A percentile compares a stretch with the other conserved stretches of the same genome.
phyloP scores from a whole-genome alignment of 805 yeast species.

The Teunomyces tritomae region DNA sequence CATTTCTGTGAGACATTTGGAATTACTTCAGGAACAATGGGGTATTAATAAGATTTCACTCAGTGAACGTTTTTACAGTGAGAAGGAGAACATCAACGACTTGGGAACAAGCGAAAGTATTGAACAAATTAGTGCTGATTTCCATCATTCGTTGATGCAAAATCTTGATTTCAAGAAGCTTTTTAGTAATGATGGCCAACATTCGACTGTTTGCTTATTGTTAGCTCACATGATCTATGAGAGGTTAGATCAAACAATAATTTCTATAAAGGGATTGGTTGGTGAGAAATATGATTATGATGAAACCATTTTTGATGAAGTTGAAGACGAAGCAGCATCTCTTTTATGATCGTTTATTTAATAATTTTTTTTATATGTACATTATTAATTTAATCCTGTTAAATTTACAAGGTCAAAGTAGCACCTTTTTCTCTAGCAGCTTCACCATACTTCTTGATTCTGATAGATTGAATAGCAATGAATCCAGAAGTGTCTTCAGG shows the following conservation, averaged over 20 bases:
- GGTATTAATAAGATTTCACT: constrained; percentile 14
- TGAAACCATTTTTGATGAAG: constrained; percentile 8
- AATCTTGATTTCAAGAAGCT: constrained; percentile 25
- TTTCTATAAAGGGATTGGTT: constrained; percentile 29
- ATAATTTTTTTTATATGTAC: constrained; percentile 5
- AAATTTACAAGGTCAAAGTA: constrained; percentile 41
- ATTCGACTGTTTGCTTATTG: constrained; percentile 24
- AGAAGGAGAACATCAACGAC: constrained; percentile 1
- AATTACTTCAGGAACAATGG: constrained; percentile 26
- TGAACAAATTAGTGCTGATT: neutral
- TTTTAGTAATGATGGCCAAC: constrained; percentile 31
- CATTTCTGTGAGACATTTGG: constrained; percentile 28
- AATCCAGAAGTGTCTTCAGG: constrained; percentile 97
- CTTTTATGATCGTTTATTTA: constrained; percentile 2
- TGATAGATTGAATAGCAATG: constrained; percentile 96
- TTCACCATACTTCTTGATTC: constrained; percentile 98
- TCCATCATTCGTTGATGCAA: constrained; percentile 7
- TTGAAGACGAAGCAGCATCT: neutral
- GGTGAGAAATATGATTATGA: constrained; percentile 33
- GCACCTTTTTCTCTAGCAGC: constrained; percentile 80
- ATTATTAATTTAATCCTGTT: constrained; percentile 7
- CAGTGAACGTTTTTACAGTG: constrained; percentile 22
- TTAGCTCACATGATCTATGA: constrained; percentile 29
- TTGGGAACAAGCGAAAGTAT: neutral
- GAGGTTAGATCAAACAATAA: constrained; percentile 27